Conservation (phyloP, 345 rosid genomes). For the Excoecaria cochinchinensis region DNA sequence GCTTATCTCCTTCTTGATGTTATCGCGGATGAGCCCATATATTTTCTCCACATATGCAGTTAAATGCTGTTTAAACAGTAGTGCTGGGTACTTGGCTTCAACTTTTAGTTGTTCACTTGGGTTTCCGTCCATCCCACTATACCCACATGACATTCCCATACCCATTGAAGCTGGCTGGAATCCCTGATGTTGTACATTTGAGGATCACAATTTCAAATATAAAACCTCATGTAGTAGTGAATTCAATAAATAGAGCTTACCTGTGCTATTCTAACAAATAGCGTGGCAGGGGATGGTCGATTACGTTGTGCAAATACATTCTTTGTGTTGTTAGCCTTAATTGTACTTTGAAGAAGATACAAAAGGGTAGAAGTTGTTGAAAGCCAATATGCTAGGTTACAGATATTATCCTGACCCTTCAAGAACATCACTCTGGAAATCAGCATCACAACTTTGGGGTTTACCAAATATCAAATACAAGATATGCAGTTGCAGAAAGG, state of each 20-base stretch:
- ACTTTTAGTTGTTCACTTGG: slow-evolving; percentile 45
- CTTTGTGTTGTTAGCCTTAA: slow-evolving; percentile 50
- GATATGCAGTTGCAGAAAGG: not conserved
- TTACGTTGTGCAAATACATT: slow-evolving; percentile 40
- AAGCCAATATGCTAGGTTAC: slow-evolving; percentile 61
- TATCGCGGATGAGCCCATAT: slow-evolving; percentile 63
- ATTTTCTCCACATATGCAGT: slow-evolving; percentile 69
- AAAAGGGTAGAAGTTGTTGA: slow-evolving; percentile 61
- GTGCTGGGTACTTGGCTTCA: slow-evolving; percentile 72
- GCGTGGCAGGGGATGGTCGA: slow-evolving; percentile 38
- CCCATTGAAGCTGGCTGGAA: slow-evolving; percentile 43
- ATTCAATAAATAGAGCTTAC: slow-evolving; percentile 36
- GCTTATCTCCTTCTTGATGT: slow-evolving; percentile 61
- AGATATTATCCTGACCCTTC: slow-evolving; percentile 48
- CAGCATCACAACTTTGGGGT: slow-evolving; percentile 3
- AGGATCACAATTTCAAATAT: slow-evolving; percentile 8
- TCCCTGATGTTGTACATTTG: slow-evolving; percentile 35
- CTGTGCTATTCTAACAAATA: slow-evolving; percentile 49
- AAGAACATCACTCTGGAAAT: slow-evolving; percentile 11
- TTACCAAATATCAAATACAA: not conserved
- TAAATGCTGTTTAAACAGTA: slow-evolving; percentile 70
- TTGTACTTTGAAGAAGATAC: slow-evolving; percentile 57
- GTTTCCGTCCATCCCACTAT: slow-evolving; percentile 55
- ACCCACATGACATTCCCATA: slow-evolving; percentile 52
- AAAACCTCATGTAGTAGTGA: slow-evolving; percentile 4